Conservation (phyloP, 2,329 filamentous ascomycete genomes). For the Sclerotinia spermophila region DNA sequence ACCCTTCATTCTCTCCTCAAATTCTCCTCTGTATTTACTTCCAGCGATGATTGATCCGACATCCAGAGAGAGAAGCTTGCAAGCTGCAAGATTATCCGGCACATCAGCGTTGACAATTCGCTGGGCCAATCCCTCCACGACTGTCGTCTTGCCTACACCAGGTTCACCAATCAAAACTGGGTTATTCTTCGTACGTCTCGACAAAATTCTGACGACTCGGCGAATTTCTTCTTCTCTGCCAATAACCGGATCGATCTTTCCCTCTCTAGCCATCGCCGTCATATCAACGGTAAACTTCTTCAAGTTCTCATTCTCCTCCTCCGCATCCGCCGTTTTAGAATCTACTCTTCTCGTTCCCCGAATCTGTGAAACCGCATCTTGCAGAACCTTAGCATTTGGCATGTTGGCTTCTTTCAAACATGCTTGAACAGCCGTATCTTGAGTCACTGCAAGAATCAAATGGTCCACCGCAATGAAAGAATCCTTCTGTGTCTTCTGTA, state of each 20-base stretch:
- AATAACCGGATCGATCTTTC: slow-evolving; percentile 97
- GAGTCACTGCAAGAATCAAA: slow-evolving; percentile 78
- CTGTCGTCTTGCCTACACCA: slow-evolving; percentile 97
- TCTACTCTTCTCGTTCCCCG: slow-evolving; percentile 91
- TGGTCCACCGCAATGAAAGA: slow-evolving; percentile 93
- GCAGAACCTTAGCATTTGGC: slow-evolving; percentile 84
- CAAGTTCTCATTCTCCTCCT: slow-evolving; percentile 89
- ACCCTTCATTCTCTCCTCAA: slow-evolving; percentile 98
- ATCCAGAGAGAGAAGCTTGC: slow-evolving; percentile 90
- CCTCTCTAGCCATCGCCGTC: slow-evolving; percentile 92
- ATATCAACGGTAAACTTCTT: slow-evolving; percentile 99
- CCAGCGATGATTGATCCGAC: slow-evolving; percentile 93
- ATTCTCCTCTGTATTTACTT: slow-evolving; percentile 97
- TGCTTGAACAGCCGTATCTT: slow-evolving; percentile 71
- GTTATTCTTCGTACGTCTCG: slow-evolving; percentile 96
- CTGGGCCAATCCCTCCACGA: slow-evolving; percentile 92
- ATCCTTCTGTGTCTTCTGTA: slow-evolving; percentile 98
- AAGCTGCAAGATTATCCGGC: slow-evolving; percentile 88
- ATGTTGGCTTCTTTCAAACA: slow-evolving; percentile 83
- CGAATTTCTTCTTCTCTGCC: slow-evolving; percentile 94
- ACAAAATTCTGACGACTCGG: slow-evolving; percentile 85
- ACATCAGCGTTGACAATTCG: slow-evolving; percentile 97
- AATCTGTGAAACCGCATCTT: slow-evolving; percentile 86
- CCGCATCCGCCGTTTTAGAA: slow-evolving; percentile 90
- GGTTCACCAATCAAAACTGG: slow-evolving; percentile 96